These are phyloP conservation scores for Klebsormidium nitens DNA, from an alignment of 139 green algal species.

Conservation along the genomic window DNA sequence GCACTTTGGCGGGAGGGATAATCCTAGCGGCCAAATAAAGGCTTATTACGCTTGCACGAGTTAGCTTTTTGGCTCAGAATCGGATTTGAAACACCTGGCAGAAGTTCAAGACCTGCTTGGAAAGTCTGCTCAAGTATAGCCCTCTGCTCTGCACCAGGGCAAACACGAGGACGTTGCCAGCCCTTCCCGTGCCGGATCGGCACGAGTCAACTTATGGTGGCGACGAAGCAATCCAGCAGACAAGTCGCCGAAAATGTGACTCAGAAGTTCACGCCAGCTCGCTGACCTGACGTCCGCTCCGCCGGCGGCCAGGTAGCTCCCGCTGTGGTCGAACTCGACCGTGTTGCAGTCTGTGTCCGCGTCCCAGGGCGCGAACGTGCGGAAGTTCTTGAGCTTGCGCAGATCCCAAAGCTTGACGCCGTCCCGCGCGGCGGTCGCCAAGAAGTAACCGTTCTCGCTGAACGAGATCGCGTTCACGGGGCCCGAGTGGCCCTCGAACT, in stretches of 20 bases:
- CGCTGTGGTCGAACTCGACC: conserved; percentile 70
- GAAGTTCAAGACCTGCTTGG: no score
- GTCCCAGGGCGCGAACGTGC: conserved; percentile 13
- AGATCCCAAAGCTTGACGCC: conserved; percentile 97
- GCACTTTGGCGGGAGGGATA: neutral
- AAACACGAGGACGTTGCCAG: neutral
- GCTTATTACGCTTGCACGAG: neutral
- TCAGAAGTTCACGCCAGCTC: conserved; percentile 2
- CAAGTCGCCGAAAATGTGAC: conserved; percentile 1
- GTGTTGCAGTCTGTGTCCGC: conserved; percentile 7
- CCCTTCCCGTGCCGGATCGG: neutral
- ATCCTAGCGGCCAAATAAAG: neutral
- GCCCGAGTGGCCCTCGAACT: conserved; percentile 66
- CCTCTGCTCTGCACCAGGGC: neutral
- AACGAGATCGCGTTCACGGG: conserved; percentile 68
- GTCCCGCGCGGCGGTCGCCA: conserved; percentile 66
- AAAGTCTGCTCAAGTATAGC: neutral
- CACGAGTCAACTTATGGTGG: neutral
- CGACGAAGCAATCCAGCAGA: neutral
- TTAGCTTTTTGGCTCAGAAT: no score
- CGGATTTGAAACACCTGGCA: no score
- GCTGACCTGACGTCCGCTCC: conserved; percentile 53
- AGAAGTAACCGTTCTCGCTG: conserved; percentile 90
- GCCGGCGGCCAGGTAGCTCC: conserved; percentile 77
- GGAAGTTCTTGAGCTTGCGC: conserved; percentile 82